Conservation (phyloP, 2,329 filamentous ascomycete species). For the Fusarium illudens region DNA sequence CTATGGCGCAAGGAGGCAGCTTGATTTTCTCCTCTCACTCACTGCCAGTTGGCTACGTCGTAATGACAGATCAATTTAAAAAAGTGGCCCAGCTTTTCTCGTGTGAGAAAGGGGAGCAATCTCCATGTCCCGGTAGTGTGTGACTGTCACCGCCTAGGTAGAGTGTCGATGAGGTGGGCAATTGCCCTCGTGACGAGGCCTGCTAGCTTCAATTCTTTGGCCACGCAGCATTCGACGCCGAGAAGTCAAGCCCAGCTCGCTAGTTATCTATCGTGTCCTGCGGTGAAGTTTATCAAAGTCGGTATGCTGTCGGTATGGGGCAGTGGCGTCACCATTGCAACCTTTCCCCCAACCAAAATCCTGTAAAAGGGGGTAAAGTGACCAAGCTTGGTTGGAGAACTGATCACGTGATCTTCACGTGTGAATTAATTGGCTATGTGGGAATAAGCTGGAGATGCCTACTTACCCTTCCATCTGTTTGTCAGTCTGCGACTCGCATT, state of each 20-base stretch:
- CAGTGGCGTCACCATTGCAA: constrained; percentile 30
- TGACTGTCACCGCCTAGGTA: not conserved
- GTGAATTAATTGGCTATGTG: not conserved
- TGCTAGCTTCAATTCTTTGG: constrained; percentile 10
- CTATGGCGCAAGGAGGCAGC: not conserved
- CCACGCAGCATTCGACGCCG: not conserved
- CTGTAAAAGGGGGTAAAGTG: constrained; percentile 13
- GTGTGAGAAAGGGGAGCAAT: constrained; percentile 33
- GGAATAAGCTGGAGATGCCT: not conserved
- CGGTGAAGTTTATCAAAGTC: not conserved
- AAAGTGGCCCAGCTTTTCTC: constrained; percentile 31
- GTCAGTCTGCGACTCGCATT: not conserved
- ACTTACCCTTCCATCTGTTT: too few species aligned
- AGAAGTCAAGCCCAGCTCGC: constrained; percentile 3
- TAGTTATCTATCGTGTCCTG: not conserved
- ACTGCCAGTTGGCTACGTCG: not conserved
- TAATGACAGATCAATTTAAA: constrained; percentile 35
- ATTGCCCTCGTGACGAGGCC: constrained; percentile 32
- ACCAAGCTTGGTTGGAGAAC: constrained; percentile 4
- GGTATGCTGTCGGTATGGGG: not conserved
- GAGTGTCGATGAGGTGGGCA: constrained; percentile 30
- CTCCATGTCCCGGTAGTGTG: constrained; percentile 25
- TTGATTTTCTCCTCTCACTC: not conserved
- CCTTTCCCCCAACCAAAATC: constrained; percentile 1
- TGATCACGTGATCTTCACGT: constrained; percentile 22